Evolutionary conservation across 176 grass and related monocot species (phyloP).

Genomic region (Chrysopogon serrulatus): DNA sequence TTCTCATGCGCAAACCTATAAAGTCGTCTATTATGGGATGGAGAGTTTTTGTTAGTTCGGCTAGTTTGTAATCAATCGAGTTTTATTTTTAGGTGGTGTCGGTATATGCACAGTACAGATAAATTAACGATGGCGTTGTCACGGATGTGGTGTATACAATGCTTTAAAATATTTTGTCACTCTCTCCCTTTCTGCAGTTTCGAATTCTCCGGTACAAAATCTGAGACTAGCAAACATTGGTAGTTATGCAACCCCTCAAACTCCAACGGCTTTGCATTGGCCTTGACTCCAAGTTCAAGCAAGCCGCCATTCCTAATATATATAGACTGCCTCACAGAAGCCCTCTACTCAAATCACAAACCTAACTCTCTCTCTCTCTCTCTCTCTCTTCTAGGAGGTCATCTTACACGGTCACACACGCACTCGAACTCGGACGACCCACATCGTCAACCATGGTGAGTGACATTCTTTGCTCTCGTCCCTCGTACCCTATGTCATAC

Average conservation of each 20-base stretch:
- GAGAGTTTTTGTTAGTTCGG: too few species aligned
- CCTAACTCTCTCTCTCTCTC: background rate
- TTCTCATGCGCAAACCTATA: too few species aligned
- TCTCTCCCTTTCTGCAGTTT: background rate
- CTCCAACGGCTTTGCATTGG: constrained; percentile 43
- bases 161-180: background rate
- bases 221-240: background rate
- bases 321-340: background rate
- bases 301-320: background rate
- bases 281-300: background rate
- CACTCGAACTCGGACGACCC: too few species aligned
- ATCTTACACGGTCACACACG: background rate
- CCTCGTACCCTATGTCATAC: too few species aligned
- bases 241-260: constrained; percentile 54
- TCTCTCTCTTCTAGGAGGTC: background rate
- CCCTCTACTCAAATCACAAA: constrained; percentile 8
- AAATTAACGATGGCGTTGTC: background rate
- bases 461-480: background rate
- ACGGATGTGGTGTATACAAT: background rate
- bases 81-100: too few species aligned
- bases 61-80: too few species aligned
- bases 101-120: too few species aligned
- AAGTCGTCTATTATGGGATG: too few species aligned
- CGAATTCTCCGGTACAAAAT: background rate
- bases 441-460: constrained; percentile 38